Evolutionary conservation across 352 stramenopile genomes (phyloP).

Genomic region (Pythium periplocum): DNA sequence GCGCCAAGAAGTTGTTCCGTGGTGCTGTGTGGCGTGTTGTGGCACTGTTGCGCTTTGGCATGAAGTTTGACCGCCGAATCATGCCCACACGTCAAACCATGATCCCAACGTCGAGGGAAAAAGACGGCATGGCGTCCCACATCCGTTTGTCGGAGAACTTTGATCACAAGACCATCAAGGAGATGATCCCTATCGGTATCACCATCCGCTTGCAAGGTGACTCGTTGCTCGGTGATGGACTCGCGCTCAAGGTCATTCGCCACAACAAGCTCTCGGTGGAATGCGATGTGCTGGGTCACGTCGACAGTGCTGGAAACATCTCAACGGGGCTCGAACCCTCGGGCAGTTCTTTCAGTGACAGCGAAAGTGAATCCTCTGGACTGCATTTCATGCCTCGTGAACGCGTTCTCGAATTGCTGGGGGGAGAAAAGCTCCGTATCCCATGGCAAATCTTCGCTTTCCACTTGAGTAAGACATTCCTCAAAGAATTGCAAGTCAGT

Average conservation of each 20-base stretch:
- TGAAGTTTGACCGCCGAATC: constrained; percentile 86
- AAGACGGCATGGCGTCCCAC: constrained; percentile 56
- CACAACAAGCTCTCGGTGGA: constrained; percentile 85
- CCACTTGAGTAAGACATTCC: constrained; percentile 57
- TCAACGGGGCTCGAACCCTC: constrained; percentile 19
- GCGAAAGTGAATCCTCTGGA: constrained; percentile 19
- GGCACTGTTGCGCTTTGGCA: constrained; percentile 77
- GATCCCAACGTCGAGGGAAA: constrained; percentile 20
- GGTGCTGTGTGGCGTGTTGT: constrained; percentile 85
- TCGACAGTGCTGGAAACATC: constrained; percentile 22
- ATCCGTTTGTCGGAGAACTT: constrained; percentile 87
- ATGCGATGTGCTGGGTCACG: constrained; percentile 65
- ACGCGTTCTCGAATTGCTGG: constrained; percentile 72
- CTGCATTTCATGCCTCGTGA: constrained; percentile 17
- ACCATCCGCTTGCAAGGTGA: constrained; percentile 75
- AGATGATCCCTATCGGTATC: constrained; percentile 85
- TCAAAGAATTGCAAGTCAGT: constrained; percentile 71
- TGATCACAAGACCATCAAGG: constrained; percentile 88
- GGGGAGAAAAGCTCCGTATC: constrained; percentile 80
- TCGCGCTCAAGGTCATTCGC: constrained; percentile 73
- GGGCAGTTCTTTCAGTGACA: constrained; percentile 34
- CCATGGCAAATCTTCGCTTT: constrained; percentile 64
- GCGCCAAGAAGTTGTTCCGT: constrained; percentile 76
- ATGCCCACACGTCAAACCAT: constrained; percentile 35
- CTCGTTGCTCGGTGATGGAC: constrained; percentile 65